phyloP scores from a whole-genome alignment of 192 early-diverging fungal genomes.

The Linnemannia elongata region DNA sequence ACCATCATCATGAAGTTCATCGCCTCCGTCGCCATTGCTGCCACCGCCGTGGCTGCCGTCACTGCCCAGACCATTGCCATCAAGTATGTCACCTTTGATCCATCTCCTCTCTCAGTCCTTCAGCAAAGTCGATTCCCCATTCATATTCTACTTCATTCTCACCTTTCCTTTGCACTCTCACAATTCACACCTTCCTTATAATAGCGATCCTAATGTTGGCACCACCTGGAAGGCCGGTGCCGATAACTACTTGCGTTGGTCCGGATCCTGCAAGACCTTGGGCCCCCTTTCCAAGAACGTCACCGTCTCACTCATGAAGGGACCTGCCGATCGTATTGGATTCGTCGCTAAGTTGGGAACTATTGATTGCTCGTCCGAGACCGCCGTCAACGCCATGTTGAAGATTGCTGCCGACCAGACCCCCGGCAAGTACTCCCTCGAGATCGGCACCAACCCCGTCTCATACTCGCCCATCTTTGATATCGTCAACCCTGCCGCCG shows the following conservation, averaged over 20 bases:
- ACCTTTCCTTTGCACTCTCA: neutral
- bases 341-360: conserved; percentile 6
- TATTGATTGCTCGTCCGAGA: conserved; percentile 18
- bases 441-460: conserved; percentile 9
- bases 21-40: conserved; percentile 9
- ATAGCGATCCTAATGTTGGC: conserved; percentile 22
- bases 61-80: conserved; percentile 21
- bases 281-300: conserved; percentile 9
- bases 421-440: conserved; percentile 24
- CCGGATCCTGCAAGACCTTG: conserved; percentile 10
- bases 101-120: neutral
- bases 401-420: neutral
- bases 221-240: conserved; percentile 11
- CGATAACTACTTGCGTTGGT: conserved; percentile 14
- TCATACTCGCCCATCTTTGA: conserved; percentile 24
- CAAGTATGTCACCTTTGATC: conserved; percentile 2
- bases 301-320: conserved; percentile 9
- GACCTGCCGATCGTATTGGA: conserved; percentile 6
- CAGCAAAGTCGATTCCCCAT: neutral
- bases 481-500: neutral
- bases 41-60: conserved; percentile 9
- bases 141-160: neutral
- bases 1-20: conserved; percentile 30
- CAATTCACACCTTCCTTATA: neutral
- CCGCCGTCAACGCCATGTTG: neutral